Conservation (phyloP, 768 basidiomycete genomes). For the Trametes maxima region DNA sequence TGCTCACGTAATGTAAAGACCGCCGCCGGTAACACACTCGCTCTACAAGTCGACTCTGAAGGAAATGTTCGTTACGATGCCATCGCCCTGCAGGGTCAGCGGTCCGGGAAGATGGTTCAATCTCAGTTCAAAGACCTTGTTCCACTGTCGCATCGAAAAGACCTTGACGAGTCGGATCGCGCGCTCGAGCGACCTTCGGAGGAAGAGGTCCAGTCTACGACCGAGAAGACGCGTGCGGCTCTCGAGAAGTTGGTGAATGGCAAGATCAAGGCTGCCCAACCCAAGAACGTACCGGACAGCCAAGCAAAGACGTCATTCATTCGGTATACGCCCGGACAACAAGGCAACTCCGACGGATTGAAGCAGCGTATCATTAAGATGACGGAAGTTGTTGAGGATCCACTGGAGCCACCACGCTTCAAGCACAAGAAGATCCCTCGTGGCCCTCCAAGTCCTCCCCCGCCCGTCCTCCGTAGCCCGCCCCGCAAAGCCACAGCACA, state of each 20-base stretch:
- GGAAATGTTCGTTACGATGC: conserved; percentile 97
- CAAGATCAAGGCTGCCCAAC: conserved; percentile 98
- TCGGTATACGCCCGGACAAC: conserved; percentile 95
- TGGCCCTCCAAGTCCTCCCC: conserved; percentile 95
- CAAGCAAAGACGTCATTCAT: conserved; percentile 88
- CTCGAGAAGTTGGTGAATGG: conserved; percentile 92
- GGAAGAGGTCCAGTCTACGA: conserved; percentile 87
- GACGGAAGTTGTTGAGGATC: conserved; percentile 97
- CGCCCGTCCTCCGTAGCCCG: conserved; percentile 92
- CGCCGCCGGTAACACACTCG: conserved; percentile 90
- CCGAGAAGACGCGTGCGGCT: conserved; percentile 88
- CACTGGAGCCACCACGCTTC: conserved; percentile 94
- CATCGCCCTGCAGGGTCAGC: conserved; percentile 94
- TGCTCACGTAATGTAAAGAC: conserved; percentile 49
- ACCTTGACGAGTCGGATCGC: conserved; percentile 73
- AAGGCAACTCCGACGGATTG: conserved; percentile 65
- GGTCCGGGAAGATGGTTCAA: conserved; percentile 82
- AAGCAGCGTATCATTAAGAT: conserved; percentile 99
- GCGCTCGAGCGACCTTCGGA: conserved; percentile 92
- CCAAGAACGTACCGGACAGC: conserved; percentile 88
- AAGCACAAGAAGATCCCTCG: conserved; percentile 99
- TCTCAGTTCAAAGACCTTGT: conserved; percentile 98
- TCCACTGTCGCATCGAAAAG: conserved; percentile 86
- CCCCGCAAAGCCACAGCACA: conserved; percentile 95
- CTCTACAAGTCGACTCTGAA: conserved; percentile 94